Conservation (phyloP, 345 rosid genomes). For the Passiflora organensis region DNA sequence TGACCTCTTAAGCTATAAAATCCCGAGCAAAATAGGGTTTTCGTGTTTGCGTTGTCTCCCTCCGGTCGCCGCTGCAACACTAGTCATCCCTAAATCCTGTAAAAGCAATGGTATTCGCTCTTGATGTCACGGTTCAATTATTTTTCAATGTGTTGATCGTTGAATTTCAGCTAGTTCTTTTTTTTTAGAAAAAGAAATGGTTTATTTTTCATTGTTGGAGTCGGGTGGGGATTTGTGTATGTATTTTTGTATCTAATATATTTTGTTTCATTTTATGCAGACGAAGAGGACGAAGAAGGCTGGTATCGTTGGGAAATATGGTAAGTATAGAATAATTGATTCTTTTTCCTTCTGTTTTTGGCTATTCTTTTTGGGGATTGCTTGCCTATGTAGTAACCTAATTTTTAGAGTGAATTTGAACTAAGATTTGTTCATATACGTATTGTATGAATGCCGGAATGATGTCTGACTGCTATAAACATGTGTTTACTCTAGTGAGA, state of each 20-base stretch:
- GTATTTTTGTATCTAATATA: not conserved
- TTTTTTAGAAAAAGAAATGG: too few species aligned
- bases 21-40: not conserved
- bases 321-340: constrained; percentile 14
- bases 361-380: not conserved
- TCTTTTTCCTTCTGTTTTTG: too few species aligned
- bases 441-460: too few species aligned
- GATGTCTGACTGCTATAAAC: too few species aligned
- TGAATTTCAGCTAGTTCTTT: too few species aligned
- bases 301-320: constrained; percentile 58
- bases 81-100: not conserved
- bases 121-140: too few species aligned
- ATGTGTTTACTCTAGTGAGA: too few species aligned
- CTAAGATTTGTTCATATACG: too few species aligned
- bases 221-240: not conserved
- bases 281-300: constrained; percentile 71
- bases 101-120: constrained; percentile 1
- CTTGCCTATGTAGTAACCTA: too few species aligned
- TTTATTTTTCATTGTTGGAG: not conserved
- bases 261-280: constrained; percentile 24
- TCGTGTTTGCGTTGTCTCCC: too few species aligned
- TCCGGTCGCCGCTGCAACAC: not conserved
- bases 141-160: too few species aligned
- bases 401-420: not conserved
- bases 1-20: too few species aligned